Base-by-base conservation (phyloP, 495 filamentous ascomycete genomes). In the Bathelium albidoporum region DNA sequence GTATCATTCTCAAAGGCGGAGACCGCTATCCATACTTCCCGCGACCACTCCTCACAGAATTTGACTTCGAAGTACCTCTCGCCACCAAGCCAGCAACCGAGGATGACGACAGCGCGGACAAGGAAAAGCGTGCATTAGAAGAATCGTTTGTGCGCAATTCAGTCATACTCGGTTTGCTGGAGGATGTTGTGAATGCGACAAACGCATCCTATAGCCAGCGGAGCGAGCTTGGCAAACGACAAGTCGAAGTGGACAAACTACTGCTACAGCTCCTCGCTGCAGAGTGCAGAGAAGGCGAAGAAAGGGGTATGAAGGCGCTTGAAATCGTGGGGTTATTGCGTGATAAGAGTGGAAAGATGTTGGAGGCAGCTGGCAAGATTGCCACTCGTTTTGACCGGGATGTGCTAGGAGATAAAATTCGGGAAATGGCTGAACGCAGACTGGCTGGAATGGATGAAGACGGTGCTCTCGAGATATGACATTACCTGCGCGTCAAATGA, bases 1-100 rank as follows among this genome's bases (percentile, higher is more conserved):
- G 95, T 75, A 96, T 97, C 74, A 97, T 98, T 68, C 87, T 98
- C 68, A 97, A 98, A 75, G 94, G 94, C 62, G 88, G 87, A 14
- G 95, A 98, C 69, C 81, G 87, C 70, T 85, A 97, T 72, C 94
- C 94, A 2, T 96, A 96, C 78, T 97, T 97, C 77, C 94, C 94
- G 0, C 87, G 90, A 4, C 91, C 94, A 0, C 76, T 97, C 45
- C 87, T 98, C 41, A 89, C 84, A 64, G 94, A 98, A 74, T 97
- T 97, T 70, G 90, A 93, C 44, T 95, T 98, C 77, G 81, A 85
- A 53, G 83, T 97, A 26, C 94, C 94, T 1, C 76, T 96, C 44
- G 83, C 85, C 5, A 83, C 81, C 2, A 39, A 1, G 11, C 75
- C 77, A 55, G 66, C 68, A 16, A 74, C 68, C 18, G 75, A 75